Conservation (phyloP, 2,329 filamentous ascomycete genomes). For the Trichoderma asperellum region DNA sequence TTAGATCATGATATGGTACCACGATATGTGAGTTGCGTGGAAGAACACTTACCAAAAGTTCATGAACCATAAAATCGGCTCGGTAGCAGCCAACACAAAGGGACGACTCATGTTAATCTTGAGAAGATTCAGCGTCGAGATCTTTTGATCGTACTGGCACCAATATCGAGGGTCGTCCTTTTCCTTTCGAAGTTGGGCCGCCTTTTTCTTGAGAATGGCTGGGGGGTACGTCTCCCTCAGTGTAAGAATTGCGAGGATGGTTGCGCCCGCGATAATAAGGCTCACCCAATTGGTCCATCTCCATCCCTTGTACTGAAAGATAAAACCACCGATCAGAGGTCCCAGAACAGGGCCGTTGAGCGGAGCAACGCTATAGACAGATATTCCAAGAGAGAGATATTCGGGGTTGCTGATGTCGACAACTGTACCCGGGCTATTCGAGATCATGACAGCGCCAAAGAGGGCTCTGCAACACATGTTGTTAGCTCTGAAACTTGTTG, state of each 20-base stretch:
- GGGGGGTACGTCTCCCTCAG: constrained; percentile 79
- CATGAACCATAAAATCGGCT: constrained; percentile 79
- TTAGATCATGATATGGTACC: background rate
- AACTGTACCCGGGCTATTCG: constrained; percentile 80
- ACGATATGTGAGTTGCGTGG: background rate
- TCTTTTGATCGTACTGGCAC: constrained; percentile 76
- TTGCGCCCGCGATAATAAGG: constrained; percentile 69
- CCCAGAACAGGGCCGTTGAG: constrained; percentile 69
- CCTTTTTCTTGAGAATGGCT: constrained; percentile 68
- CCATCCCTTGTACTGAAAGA: constrained; percentile 75
- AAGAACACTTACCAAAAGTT: constrained; percentile 59
- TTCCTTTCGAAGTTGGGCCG: constrained; percentile 65
- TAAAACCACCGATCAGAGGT: constrained; percentile 71
- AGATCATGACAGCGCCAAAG: constrained; percentile 75
- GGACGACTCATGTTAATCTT: constrained; percentile 78
- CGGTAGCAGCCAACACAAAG: constrained; percentile 74
- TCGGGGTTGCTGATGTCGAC: constrained; percentile 83
- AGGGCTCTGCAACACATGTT: constrained; percentile 42
- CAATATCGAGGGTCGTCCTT: constrained; percentile 74
- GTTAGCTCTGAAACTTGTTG: background rate
- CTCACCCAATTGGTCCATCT: constrained; percentile 85
- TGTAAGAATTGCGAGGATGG: constrained; percentile 60
- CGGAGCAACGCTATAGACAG: constrained; percentile 70
- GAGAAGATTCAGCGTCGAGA: constrained; percentile 67
- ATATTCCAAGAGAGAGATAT: constrained; percentile 79